These are phyloP conservation scores for Exophiala sideris DNA, from an alignment of 2,329 filamentous ascomycete species.

Conservation along the genomic window DNA sequence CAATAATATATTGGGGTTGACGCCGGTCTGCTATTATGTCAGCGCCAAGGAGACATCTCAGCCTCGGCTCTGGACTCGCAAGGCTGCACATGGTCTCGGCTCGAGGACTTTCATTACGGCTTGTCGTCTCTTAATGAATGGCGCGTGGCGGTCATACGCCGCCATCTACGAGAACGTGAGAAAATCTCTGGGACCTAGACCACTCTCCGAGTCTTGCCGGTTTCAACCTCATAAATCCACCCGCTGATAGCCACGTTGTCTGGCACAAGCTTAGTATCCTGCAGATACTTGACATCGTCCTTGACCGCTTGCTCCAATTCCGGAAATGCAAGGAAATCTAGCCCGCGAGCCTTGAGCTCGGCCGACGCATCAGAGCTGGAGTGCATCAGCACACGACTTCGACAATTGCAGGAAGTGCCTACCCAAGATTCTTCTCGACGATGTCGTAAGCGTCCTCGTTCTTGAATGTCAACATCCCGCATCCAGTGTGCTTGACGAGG, in stretches of 20 bases:
- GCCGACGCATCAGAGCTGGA: constrained; percentile 20
- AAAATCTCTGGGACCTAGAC: constrained; percentile 31
- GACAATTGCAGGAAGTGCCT: constrained; percentile 23
- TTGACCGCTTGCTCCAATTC: constrained; percentile 62
- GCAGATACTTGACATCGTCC: constrained; percentile 64
- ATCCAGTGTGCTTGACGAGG: constrained; percentile 70
- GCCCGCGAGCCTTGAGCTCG: constrained; percentile 27
- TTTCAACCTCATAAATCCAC: constrained; percentile 77
- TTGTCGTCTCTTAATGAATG: background rate
- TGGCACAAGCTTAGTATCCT: constrained; percentile 56
- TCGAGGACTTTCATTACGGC: background rate
- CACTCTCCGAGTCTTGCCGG: constrained; percentile 57
- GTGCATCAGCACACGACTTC: background rate
- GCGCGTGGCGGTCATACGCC: too few relatives aligned
- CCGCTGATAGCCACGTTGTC: constrained; percentile 62
- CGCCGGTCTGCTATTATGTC: background rate
- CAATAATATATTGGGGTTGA: too few relatives aligned
- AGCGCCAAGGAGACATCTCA: background rate
- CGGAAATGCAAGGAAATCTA: constrained; percentile 65
- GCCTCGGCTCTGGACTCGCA: background rate
- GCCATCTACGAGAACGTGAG: background rate
- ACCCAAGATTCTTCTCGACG: constrained; percentile 59
- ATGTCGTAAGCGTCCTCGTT: constrained; percentile 55
- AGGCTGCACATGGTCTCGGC: background rate
- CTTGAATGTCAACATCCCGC: constrained; percentile 69